Evolutionary conservation across 495 filamentous ascomycete genomes (phyloP), one percentile per base, ranked within the genome.

Genomic region (Beverwykella pulmonaria): DNA sequence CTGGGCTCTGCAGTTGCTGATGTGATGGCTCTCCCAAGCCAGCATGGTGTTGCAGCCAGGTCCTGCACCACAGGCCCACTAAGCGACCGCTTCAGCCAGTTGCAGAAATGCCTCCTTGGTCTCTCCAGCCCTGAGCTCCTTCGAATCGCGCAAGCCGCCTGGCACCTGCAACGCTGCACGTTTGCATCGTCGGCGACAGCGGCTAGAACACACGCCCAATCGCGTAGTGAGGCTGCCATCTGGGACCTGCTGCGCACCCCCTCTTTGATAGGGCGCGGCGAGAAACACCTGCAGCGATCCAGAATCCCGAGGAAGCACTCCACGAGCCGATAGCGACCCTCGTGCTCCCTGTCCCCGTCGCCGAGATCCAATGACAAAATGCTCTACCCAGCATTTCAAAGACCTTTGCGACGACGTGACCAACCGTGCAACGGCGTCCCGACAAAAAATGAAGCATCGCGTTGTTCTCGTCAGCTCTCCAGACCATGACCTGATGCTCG

Each of bases 121-220:
- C 30, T 29, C 59, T 23, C 39, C 39, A 44, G 39, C 67, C n/a
- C 46, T 69, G 55, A 69, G 61, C 61, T 55, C 56, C 67, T 20
- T 49, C 61, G 61, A 60, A 70, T 70, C 67, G 67, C 67, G 67
- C 56, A 61, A 70, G 61, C 67, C 67, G 67, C 50, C 65, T 39
- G 46, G 64, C 64, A 61, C 9, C 19, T 56, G 22, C 27, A 17
- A n/a, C 54, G 12, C 20, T 53, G 49, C 49, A 23, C 49, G 53
- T 19, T n/a, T 30, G 17, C 27, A n/a, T 23, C 53, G 62, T 50
- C 32, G 26, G 2, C 46, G 49, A 46, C n/a, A 39, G 68, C 63
- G 63, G 63, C 53, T 67, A 63, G 27, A 72, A 69, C 67, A 67
- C 52, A 57, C 15, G 54, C 26, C 69, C 71, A 73, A 73, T 70